Base-by-base conservation (phyloP, 441 rosid species). In the Sinapis alba region DNA sequence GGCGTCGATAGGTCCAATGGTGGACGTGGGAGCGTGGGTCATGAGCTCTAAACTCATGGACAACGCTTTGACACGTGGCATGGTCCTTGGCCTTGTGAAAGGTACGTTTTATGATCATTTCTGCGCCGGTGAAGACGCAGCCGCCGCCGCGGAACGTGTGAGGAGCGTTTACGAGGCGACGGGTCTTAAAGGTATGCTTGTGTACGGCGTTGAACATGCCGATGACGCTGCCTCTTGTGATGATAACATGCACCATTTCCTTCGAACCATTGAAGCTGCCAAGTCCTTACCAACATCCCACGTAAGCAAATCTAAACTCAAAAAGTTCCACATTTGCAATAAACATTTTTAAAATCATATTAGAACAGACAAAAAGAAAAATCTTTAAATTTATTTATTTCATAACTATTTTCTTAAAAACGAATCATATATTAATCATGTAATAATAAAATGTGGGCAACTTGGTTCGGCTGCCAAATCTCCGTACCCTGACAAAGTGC, bases 121-220 rank as follows among this genome's bases (percentile, higher is more conserved):
- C 26, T 92, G 97, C 11, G 97, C 90, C 2, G 97, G 98, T 5
- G 97, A 90, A 74, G 79, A 75, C 18, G 67, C 80, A 2, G 28
- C 23, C 6, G 93, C 87, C 75, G 94, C 86, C 0, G 85, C 61
- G 3, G 23, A 72, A 15, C 83, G 83, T 26, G 75, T 88, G 2
- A 65, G 67, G 79, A 84, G 61, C 76, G 62, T 86, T 12, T 80
- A 86, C 53, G 82, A 82, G 30, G 79, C 80, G 6, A 71, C 84
- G 7, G 96, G 97, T 3, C 71, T 94, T 60, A 81, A 89, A 71
- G 90, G 86, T 6, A 94, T 94, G 96, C 82, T 92, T 63, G 90
- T 82, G 41, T 94, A 84, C 34, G 90, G 97, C 0, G 89, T 84
- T 8, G 98, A 94, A 45, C 93, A 88, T 19, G 83, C 93, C 0